These are phyloP conservation scores for Limonomyces culmigenus DNA, from an alignment of 1,284 basidiomycete species.

Conservation along the genomic window DNA sequence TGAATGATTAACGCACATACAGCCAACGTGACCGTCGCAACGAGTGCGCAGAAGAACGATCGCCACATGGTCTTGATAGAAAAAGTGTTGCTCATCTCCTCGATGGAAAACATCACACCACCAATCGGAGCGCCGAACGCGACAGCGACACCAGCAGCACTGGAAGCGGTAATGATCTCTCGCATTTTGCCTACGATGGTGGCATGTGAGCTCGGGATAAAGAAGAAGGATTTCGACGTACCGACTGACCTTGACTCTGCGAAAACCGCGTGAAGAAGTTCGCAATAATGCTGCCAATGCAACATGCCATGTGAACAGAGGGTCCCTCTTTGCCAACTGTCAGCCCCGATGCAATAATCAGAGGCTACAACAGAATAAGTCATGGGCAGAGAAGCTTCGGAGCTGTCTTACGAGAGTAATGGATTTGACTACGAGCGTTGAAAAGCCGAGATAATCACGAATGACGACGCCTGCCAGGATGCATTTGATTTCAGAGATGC, in stretches of 20 bases:
- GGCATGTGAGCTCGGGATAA: slow-evolving; percentile 2
- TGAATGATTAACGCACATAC: slow-evolving; percentile 29
- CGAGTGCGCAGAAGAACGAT: slow-evolving; percentile 92
- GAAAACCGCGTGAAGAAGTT: slow-evolving; percentile 71
- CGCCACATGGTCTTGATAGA: slow-evolving; percentile 98
- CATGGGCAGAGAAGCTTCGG: background rate
- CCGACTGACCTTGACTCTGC: slow-evolving; percentile 63
- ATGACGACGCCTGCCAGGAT: slow-evolving; percentile 96
- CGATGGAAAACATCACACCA: slow-evolving; percentile 86
- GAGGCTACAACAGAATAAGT: slow-evolving; percentile 36
- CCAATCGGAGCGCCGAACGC: slow-evolving; percentile 97
- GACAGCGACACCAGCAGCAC: slow-evolving; percentile 93
- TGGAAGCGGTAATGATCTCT: slow-evolving; percentile 88
- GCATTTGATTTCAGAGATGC: slow-evolving; percentile 98
- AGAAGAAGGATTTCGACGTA: background rate
- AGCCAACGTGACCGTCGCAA: slow-evolving; percentile 90
- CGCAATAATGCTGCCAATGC: slow-evolving; percentile 81
- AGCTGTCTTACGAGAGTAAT: slow-evolving; percentile 58
- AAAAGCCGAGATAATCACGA: slow-evolving; percentile 83
- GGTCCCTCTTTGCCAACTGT: slow-evolving; percentile 98
- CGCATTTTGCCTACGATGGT: slow-evolving; percentile 70
- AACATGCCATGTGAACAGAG: slow-evolving; percentile 93
- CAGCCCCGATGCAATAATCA: slow-evolving; percentile 94
- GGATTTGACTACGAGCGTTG: slow-evolving; percentile 85
- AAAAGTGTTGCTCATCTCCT: slow-evolving; percentile 97